Percentiles rank a stretch among this genome's conserved stretches.
Conservation (phyloP, 306 rosid species). For the Pyrus bretschneideri region DNA sequence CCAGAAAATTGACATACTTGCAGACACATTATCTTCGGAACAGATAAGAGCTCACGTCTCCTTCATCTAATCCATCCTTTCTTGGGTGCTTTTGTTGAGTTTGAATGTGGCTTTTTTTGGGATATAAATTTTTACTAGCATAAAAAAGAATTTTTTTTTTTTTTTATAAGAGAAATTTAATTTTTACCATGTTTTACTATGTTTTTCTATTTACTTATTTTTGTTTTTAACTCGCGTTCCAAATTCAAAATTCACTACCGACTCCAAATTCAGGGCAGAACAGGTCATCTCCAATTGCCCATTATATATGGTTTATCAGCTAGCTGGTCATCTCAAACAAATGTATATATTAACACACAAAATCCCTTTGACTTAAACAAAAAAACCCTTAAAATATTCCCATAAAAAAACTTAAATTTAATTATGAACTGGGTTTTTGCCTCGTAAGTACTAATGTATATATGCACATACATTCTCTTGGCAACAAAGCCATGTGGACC, state of each 20-base stretch:
- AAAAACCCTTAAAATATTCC: neutral
- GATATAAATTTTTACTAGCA: too few species aligned
- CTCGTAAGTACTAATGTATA: neutral
- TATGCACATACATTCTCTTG: neutral
- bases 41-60: neutral
- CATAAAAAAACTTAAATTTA: too few species aligned
- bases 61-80: neutral
- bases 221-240: too few species aligned
- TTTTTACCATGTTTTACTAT: too few species aligned
- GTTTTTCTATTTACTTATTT: too few species aligned
- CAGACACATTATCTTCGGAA: neutral
- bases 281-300: neutral
- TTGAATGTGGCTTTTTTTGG: neutral
- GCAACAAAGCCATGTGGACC: neutral
- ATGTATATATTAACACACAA: neutral
- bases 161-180: too few species aligned
- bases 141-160: too few species aligned
- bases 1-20: too few species aligned
- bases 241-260: too few species aligned
- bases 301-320: neutral
- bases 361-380: neutral
- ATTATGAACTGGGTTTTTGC: neutral
- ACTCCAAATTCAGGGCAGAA: too few species aligned
- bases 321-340: neutral
- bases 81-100: neutral